phyloP scores from a whole-genome alignment of 768 basidiomycete genomes.

The Amanita fuliginea region DNA sequence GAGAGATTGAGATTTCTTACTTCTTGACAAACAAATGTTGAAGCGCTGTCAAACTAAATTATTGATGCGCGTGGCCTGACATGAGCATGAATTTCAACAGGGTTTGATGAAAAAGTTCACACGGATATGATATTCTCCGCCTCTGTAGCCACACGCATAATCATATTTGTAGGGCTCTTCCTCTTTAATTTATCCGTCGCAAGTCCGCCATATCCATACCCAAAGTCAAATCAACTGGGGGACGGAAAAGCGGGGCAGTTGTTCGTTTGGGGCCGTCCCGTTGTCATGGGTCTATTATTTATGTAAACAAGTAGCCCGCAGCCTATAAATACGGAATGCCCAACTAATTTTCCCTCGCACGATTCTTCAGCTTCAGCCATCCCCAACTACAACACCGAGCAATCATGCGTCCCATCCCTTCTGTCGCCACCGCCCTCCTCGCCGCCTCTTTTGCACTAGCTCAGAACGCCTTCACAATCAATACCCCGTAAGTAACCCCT shows the following conservation, averaged over 20 bases:
- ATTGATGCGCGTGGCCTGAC: background rate
- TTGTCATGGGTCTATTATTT: conserved; percentile 15
- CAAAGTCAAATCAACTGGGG: background rate
- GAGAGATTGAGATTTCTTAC: conserved; percentile 11
- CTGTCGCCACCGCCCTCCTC: conserved; percentile 28
- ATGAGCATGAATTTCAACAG: background rate
- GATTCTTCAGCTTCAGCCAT: conserved; percentile 15
- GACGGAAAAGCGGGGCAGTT: background rate
- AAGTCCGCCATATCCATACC: background rate
- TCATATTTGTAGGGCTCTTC: background rate
- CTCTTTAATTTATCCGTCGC: background rate
- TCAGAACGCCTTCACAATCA: conserved; percentile 35
- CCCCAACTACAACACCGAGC: conserved; percentile 15
- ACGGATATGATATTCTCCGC: background rate
- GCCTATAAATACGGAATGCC: conserved; percentile 9
- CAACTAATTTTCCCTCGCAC: conserved; percentile 13
- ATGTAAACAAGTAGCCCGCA: conserved; percentile 14
- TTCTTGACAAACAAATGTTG: no score
- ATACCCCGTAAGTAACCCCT: conserved; percentile 57
- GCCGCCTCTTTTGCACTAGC: conserved; percentile 31
- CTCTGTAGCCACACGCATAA: background rate
- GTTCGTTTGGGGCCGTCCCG: background rate
- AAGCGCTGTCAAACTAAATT: background rate
- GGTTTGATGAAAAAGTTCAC: background rate
- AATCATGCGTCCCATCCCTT: conserved; percentile 29